phyloP scores from a whole-genome alignment of 306 rosid species.

The Corylus heterophylla region DNA sequence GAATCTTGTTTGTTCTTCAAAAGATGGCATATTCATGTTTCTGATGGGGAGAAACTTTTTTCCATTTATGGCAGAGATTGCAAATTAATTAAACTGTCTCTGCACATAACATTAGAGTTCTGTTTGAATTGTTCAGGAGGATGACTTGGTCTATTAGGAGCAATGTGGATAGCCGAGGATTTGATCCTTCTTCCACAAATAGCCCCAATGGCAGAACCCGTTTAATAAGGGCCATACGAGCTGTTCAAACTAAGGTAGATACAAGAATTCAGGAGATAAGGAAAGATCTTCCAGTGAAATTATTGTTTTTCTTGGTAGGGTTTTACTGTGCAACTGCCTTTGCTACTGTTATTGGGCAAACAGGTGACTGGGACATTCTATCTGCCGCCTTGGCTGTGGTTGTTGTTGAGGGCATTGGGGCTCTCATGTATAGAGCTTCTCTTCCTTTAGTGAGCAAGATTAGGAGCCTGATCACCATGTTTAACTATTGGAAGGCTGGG shows the following conservation, averaged over 20 bases:
- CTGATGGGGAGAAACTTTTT: background rate
- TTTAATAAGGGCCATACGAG: conserved; percentile 64
- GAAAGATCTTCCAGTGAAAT: conserved; percentile 72
- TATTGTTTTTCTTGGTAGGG: conserved; percentile 81
- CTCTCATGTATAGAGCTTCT: conserved; percentile 79
- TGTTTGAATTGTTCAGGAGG: conserved; percentile 50
- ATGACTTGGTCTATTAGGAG: conserved; percentile 58
- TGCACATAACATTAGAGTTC: conserved; percentile 1
- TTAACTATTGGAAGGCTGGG: conserved; percentile 97
- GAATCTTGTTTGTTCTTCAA: background rate
- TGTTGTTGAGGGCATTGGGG: conserved; percentile 90
- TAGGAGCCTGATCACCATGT: conserved; percentile 60
- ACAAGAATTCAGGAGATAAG: conserved; percentile 57
- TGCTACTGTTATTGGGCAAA: conserved; percentile 95
- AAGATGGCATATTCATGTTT: background rate
- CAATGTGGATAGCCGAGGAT: conserved; percentile 53
- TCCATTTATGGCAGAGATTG: background rate
- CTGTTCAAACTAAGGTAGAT: conserved; percentile 57
- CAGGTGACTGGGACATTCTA: conserved; percentile 97
- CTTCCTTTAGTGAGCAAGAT: conserved; percentile 53
- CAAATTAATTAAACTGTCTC: background rate
- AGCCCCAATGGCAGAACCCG: conserved; percentile 66
- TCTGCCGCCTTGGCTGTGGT: conserved; percentile 88
- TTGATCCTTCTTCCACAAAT: conserved; percentile 59
- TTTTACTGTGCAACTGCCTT: conserved; percentile 94